These are phyloP conservation scores for Cutaneotrichosporon arboriforme DNA, from an alignment of 1,284 basidiomycete genomes.

Conservation along the genomic window DNA sequence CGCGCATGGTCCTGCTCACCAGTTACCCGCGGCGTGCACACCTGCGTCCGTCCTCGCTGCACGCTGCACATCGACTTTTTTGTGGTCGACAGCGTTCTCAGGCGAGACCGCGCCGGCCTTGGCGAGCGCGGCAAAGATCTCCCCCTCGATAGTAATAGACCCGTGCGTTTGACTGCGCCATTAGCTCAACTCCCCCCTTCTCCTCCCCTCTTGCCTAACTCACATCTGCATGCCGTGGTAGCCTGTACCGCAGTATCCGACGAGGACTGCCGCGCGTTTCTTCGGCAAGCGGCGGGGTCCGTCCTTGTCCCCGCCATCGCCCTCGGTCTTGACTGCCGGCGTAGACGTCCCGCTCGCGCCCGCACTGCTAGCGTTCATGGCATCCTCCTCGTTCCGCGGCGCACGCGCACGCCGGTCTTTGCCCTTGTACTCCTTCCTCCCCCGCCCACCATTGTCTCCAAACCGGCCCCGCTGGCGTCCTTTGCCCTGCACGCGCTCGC, in stretches of 20 bases:
- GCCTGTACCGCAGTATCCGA: slow-evolving; percentile 54
- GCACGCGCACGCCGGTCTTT: neutral
- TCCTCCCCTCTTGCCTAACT: slow-evolving; percentile 33
- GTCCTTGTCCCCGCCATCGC: slow-evolving; percentile 16
- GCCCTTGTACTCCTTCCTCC: slow-evolving; percentile 10
- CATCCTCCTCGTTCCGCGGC: slow-evolving; percentile 2
- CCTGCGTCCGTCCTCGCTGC: slow-evolving; percentile 96
- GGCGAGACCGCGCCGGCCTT: slow-evolving; percentile 83
- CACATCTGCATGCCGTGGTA: slow-evolving; percentile 96
- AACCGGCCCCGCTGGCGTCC: neutral
- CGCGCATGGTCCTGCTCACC: no score
- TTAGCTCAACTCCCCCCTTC: no score
- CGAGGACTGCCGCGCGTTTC: slow-evolving; percentile 53
- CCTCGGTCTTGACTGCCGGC: neutral
- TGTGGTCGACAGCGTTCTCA: slow-evolving; percentile 87
- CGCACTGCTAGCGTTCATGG: neutral
- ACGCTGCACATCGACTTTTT: slow-evolving; percentile 78
- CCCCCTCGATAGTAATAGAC: slow-evolving; percentile 81
- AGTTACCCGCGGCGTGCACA: slow-evolving; percentile 93
- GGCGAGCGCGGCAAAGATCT: slow-evolving; percentile 80
- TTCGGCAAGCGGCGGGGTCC: slow-evolving; percentile 49
- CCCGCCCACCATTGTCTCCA: neutral
- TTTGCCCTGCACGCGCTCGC: neutral
- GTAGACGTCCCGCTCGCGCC: slow-evolving; percentile 1
- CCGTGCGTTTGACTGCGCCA: slow-evolving; percentile 37